These are phyloP conservation scores for Eucalyptus leucophloia DNA, from an alignment of 345 rosid species.

Conservation along the genomic window DNA sequence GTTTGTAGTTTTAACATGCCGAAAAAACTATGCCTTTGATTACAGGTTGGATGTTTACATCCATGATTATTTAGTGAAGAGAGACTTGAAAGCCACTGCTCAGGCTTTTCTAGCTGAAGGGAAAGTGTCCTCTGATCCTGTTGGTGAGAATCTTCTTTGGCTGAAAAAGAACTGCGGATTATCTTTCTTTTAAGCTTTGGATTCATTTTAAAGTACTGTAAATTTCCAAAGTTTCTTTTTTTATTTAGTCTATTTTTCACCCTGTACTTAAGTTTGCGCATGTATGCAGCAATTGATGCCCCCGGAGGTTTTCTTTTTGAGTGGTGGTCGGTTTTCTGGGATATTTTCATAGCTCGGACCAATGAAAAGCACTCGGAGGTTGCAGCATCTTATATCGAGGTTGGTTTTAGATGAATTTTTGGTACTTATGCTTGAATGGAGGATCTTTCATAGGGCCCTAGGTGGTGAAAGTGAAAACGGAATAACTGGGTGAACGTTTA, in stretches of 20 bases:
- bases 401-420: background rate
- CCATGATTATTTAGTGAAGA: conserved; percentile 90
- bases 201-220: background rate
- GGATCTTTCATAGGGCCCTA: background rate
- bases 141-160: conserved; percentile 34
- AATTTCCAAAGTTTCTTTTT: background rate
- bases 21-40: background rate
- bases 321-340: conserved; percentile 99
- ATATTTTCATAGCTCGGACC: conserved; percentile 96
- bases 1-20: background rate
- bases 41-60: conserved; percentile 96
- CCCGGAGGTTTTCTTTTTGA: conserved; percentile 99
- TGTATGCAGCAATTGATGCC: conserved; percentile 80
- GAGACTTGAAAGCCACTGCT: conserved; percentile 93
- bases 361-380: conserved; percentile 98
- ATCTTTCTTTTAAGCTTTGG: background rate
- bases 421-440: background rate
- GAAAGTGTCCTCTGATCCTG: conserved; percentile 96
- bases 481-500: background rate
- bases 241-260: background rate
- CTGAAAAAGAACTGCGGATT: background rate
- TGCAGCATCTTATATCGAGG: conserved; percentile 98
- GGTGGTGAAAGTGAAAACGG: background rate
- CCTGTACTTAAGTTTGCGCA: background rate
- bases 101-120: conserved; percentile 98